Evolutionary conservation across 441 rosid species (phyloP), one percentile per base, ranked within the genome.

Genomic region (Hura crepitans): DNA sequence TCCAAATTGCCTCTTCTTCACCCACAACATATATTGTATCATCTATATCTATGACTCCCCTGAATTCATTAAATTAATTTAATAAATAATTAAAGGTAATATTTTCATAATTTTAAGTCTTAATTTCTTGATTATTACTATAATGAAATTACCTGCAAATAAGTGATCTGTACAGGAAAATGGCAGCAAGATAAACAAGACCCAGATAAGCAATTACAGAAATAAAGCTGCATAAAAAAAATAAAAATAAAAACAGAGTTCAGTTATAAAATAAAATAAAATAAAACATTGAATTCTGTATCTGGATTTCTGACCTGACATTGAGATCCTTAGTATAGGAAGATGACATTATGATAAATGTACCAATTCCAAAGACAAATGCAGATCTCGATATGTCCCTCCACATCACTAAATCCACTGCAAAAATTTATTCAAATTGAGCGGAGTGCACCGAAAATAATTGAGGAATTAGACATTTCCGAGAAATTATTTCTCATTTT

Each of bases 381-480:
- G 96, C 81, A 22, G 98, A 89, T 77, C 84, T 88, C 54, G 93
- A 83, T 55, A 73, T 79, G 61, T 93, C 93, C 75, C 89, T 91
- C 97, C 98, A 93, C 96, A 93, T 87, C 64, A 89, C 89, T 55
- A 93, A 76, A 81, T 93, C 96, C 81, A 83, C 97, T 93, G 88
- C 71, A 68, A 71, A 13, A 30, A 28, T 5, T n/a, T 23, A 39
- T 7, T 28, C 22, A 10, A 62, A 43, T 15, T n/a, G 2, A 65
- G 14, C 37, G 47, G 59, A 71, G 13, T 62, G 50, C 30, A 42
- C n/a, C 27, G 55, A 31, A 77, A 28, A 46, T 25, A 22, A 20
- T n/a, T n/a, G 46, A 12, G 65, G 37, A 37, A 53, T 5, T 65
- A 11, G 62, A 33, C 50, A 33, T 70, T 30, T 8, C 51, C 55